These are phyloP conservation scores for Cichorium intybus DNA, from an alignment of 140 eudicot species.

Conservation along the genomic window DNA sequence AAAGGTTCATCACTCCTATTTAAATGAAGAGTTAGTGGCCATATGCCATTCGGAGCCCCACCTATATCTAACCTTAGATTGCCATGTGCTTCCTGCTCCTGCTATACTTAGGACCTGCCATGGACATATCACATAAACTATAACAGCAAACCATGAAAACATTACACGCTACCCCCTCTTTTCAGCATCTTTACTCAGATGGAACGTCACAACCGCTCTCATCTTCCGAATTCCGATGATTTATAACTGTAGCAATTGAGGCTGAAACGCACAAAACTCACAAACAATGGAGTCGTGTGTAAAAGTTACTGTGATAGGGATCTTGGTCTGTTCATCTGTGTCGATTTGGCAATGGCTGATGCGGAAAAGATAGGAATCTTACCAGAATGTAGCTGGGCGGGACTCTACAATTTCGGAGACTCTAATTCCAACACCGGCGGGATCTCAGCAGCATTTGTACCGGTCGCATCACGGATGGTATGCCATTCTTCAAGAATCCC, in stretches of 20 bases:
- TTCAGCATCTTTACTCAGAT: background rate
- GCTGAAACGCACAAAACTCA: background rate
- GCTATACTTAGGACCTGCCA: background rate
- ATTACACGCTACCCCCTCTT: background rate
- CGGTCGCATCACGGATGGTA: conserved; percentile 24
- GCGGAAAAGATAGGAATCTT: background rate
- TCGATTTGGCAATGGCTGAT: conserved; percentile 10
- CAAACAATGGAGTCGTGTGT: conserved; percentile 15
- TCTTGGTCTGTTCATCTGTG: conserved; percentile 16
- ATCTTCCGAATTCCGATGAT: conserved; percentile 14
- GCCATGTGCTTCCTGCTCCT: background rate
- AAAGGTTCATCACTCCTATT: background rate
- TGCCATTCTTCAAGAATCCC: conserved; percentile 25
- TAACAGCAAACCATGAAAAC: background rate
- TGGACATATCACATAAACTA: background rate
- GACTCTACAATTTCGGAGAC: conserved; percentile 67
- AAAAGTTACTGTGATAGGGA: background rate
- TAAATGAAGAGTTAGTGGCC: background rate
- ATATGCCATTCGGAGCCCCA: background rate
- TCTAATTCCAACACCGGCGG: conserved; percentile 71
- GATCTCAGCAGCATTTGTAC: conserved; percentile 42
- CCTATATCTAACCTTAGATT: background rate
- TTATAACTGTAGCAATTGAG: background rate
- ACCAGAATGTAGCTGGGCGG: conserved; percentile 39
- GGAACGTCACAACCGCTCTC: conserved; percentile 9